Evolutionary conservation across 2,329 filamentous ascomycete genomes (phyloP), one percentile per base, ranked within the genome.

Genomic region (Calonectria leucothoes): DNA sequence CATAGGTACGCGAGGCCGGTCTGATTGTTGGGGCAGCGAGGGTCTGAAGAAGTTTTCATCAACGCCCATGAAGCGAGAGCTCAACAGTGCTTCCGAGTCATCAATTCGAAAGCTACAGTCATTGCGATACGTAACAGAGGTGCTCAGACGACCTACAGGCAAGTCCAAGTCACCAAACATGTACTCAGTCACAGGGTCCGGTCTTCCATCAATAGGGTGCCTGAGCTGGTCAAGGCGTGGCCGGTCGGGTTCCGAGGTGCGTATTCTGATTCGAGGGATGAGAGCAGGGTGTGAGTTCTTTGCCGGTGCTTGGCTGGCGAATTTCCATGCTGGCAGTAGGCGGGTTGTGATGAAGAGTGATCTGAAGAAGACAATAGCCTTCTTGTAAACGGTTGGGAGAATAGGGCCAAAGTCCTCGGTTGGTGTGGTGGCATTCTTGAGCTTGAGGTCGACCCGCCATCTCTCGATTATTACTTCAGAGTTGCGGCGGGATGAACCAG

Each of bases 331-430:
- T 3, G 97, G 97, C 74, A 98, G 87, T 74, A 98, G 90, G 79
- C 94, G 93, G 49, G 95, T 91, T 69, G 94, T 94, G 64, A 94
- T 92, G 83, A 94, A 98, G 57, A 99, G 89, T 2, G 95, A 95
- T 73, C 97, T 91, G 85, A 98, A 98, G 79, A 98, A 92, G 77
- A 98, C 94, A 76, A 99, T 98, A 79, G 94, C 95, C 86, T 98
- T 97, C 86, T 99, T 99, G 89, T 99, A 99, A 72, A 98, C 93
- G 66, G 95, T 96, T 17, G 97, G 95, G 66, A 98, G 87, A 37
- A 87, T 88, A 14, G 87, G 87, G 10, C 90, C 90, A 82, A 93
- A 94, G 82, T 91, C 91, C 61, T 90, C 88, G 20, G 76, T 89
- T 82, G 82, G 87, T 82, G 71, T 88, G 91, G 91, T 74, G 65